These are phyloP conservation scores for Paecilomyces variotii DNA, from an alignment of 2,329 filamentous ascomycete species.

Conservation along the genomic window DNA sequence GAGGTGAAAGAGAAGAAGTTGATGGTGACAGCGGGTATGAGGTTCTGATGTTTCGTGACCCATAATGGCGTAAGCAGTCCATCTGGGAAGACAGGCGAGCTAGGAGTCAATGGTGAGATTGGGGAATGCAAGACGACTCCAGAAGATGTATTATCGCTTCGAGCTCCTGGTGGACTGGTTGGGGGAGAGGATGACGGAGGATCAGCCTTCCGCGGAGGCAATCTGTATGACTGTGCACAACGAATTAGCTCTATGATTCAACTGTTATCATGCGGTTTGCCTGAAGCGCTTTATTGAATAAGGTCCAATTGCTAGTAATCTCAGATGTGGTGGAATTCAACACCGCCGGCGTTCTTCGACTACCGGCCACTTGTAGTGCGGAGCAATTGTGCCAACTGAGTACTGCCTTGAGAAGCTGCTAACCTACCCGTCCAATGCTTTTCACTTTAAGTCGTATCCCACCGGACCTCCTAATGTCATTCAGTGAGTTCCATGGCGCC, in stretches of 20 bases:
- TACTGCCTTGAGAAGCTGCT: slow-evolving; percentile 20
- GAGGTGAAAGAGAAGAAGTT: slow-evolving; percentile 72
- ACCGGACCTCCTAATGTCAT: slow-evolving; percentile 42
- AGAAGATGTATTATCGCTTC: not conserved
- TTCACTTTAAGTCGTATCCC: slow-evolving; percentile 58
- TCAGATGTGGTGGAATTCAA: not conserved
- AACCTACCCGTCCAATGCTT: slow-evolving; percentile 71
- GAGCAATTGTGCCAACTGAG: slow-evolving; percentile 11
- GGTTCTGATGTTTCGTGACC: slow-evolving; percentile 80
- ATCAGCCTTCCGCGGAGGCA: slow-evolving; percentile 56
- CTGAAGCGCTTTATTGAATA: not conserved
- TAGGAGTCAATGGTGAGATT: slow-evolving; percentile 79
- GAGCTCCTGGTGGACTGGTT: slow-evolving; percentile 37
- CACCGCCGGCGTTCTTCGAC: not conserved
- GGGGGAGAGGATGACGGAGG: slow-evolving; percentile 46
- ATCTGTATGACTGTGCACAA: slow-evolving; percentile 39
- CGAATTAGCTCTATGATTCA: slow-evolving; percentile 12
- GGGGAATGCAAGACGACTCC: slow-evolving; percentile 69
- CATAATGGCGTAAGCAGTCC: slow-evolving; percentile 74
- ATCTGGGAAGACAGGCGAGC: slow-evolving; percentile 78
- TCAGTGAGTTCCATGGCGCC: slow-evolving; percentile 59
- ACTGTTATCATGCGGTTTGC: not conserved
- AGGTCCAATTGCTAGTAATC: not conserved
- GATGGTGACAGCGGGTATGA: slow-evolving; percentile 71
- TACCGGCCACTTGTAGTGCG: not conserved